Base-by-base conservation (phyloP, 1,139 yeast genomes). In the Zhuliangozyma parablackwelliae region DNA sequence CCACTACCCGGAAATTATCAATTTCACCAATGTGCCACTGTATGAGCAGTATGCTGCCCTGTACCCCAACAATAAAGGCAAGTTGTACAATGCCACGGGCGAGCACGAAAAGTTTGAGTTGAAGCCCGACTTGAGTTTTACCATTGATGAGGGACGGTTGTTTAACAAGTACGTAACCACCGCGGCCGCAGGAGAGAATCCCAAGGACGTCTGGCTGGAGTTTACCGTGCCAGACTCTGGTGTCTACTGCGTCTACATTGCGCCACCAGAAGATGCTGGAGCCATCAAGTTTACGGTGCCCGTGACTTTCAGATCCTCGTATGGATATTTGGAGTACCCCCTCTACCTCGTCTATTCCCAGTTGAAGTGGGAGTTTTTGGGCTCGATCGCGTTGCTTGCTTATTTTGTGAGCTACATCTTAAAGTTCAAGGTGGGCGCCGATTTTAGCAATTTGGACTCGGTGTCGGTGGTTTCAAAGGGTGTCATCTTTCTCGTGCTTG, bases 381-480 rank as follows among this genome's bases (percentile, higher is more conserved):
- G 58, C 2, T 51, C 57, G 5, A 6, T 49, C 6, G 41, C 39
- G 2, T 37, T 59, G 8, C 50, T 58, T 31, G 57, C 31, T 2
- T 51, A 46, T 31, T 50, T 65, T 39, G 45, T 64, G 34, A 43
- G 56, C 42, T 54, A 61, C 40, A 59, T 65, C 33, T 40, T 65
- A 31, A 47, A 48, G 26, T 53, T 56, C 41, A 55, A 54, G 35
- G 53, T 62, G 20, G 68, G 63, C 8, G 43, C 46, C 12, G 58
- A 63, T 42, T 64, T 58, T 39, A 47, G 46, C 29, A 55, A 61
- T 41, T 44, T 66, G 52, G 59, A 63, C 39, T 52, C 61, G 11
- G 45, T 66, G 25, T 63, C 69, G 4, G 46, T 65, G 30, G 55
- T 66, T 23, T 60, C 70, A 11, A 61, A 58, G 42, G 57, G 49